Evolutionary conservation across 345 rosid species (phyloP).

Genomic region (Acer campestre): DNA sequence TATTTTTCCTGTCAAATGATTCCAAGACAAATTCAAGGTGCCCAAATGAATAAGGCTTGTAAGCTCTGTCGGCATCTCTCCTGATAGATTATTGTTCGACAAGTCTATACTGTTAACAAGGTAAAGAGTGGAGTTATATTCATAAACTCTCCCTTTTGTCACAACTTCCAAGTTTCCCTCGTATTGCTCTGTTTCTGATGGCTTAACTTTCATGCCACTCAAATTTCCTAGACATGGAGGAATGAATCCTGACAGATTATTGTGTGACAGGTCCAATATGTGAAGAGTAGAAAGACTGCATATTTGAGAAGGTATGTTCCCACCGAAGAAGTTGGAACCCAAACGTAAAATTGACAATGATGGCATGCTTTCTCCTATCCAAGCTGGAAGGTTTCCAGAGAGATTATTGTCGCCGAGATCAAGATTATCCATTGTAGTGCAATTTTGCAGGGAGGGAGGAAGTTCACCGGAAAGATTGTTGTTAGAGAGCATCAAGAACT

Average conservation of each 20-base stretch:
- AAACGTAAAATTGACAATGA: slow-evolving; percentile 10
- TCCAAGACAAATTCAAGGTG: slow-evolving; percentile 14
- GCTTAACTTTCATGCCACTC: slow-evolving; percentile 15
- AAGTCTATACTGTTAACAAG: slow-evolving; percentile 13
- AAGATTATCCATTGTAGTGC: not conserved
- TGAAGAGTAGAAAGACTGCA: slow-evolving; percentile 18
- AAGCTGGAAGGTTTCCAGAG: slow-evolving; percentile 20
- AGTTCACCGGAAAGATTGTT: slow-evolving; percentile 28
- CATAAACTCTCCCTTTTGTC: not conserved
- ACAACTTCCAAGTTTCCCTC: slow-evolving; percentile 3
- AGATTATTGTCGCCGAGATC: slow-evolving; percentile 23
- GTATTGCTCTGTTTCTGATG: not conserved
- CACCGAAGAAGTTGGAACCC: slow-evolving; percentile 10
- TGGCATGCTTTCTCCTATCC: slow-evolving; percentile 26
- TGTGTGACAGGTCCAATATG: slow-evolving; percentile 18
- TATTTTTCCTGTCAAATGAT: slow-evolving; percentile 19
- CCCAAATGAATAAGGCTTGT: not conserved
- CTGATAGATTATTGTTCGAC: slow-evolving; percentile 11
- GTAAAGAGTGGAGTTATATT: not conserved
- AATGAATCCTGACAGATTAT: slow-evolving; percentile 7
- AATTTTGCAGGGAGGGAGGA: slow-evolving; percentile 14
- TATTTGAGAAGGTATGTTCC: slow-evolving; percentile 20
- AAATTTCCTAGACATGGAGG: slow-evolving; percentile 27
- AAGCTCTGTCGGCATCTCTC: slow-evolving; percentile 1
- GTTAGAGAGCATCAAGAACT: not conserved